Evolutionary conservation across 257 asterid genomes (phyloP).

Genomic region (Fraxinus cuspidata): DNA sequence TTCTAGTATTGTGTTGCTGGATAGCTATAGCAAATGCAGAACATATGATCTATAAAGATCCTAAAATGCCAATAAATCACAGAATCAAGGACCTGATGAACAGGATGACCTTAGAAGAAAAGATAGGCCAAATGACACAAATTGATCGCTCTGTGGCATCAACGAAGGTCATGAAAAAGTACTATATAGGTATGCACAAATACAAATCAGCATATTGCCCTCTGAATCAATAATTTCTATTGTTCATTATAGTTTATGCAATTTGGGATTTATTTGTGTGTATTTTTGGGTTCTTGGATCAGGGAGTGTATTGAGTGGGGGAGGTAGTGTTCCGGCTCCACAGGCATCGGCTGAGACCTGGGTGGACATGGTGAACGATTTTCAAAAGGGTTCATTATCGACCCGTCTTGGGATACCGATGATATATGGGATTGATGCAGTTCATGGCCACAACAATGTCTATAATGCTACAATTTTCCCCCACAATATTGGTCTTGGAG

Average conservation of each 20-base stretch:
- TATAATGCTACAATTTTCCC: slow-evolving; percentile 67
- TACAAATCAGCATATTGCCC: not conserved
- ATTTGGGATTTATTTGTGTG: not conserved
- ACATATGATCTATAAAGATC: slow-evolving; percentile 44
- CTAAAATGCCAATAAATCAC: slow-evolving; percentile 30
- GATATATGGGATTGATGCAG: slow-evolving; percentile 71
- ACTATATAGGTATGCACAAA: slow-evolving; percentile 39
- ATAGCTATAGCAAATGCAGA: slow-evolving; percentile 31
- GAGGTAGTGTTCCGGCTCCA: slow-evolving; percentile 64
- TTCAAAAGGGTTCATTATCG: slow-evolving; percentile 57
- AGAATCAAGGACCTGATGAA: slow-evolving; percentile 48
- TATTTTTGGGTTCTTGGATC: not conserved
- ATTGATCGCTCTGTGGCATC: slow-evolving; percentile 50
- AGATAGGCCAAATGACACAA: slow-evolving; percentile 64
- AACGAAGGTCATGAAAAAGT: slow-evolving; percentile 41
- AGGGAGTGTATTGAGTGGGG: slow-evolving; percentile 77
- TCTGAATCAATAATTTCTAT: not conserved
- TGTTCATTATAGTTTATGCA: not conserved
- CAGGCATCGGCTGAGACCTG: slow-evolving; percentile 52
- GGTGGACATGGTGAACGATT: slow-evolving; percentile 65
- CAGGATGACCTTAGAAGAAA: slow-evolving; percentile 54
- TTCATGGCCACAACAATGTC: slow-evolving; percentile 64
- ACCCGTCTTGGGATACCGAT: slow-evolving; percentile 65
- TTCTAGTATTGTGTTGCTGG: slow-evolving; percentile 27
- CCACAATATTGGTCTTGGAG: slow-evolving; percentile 72